A percentile compares a stretch with the other conserved stretches of the same genome.
Evolutionary conservation across 2,329 filamentous ascomycete species (phyloP).

Genomic region (Aquanectria penicillioides): DNA sequence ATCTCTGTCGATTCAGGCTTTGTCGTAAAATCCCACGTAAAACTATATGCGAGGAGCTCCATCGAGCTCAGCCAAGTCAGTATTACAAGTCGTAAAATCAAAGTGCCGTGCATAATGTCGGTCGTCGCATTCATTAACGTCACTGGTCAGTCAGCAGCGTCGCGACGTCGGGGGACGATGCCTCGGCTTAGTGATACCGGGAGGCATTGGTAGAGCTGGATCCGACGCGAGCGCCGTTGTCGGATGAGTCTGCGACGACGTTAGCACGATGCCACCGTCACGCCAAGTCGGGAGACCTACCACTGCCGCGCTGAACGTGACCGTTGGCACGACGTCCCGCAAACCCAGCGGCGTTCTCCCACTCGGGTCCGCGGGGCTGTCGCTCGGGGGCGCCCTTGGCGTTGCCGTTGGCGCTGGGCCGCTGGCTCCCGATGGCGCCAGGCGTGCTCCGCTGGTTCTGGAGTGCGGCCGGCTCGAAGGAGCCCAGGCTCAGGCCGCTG

Average conservation of each 20-base stretch:
- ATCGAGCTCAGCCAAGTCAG: slow-evolving; percentile 41
- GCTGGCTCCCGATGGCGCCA: slow-evolving; percentile 73
- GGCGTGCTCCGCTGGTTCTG: slow-evolving; percentile 58
- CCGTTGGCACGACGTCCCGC: slow-evolving; percentile 66
- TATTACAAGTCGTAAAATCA: slow-evolving; percentile 52
- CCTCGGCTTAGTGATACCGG: slow-evolving; percentile 48
- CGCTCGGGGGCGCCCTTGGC: slow-evolving; percentile 64
- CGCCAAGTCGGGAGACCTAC: slow-evolving; percentile 51
- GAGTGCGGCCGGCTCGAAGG: slow-evolving; percentile 57
- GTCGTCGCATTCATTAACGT: slow-evolving; percentile 41
- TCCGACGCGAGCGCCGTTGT: slow-evolving; percentile 52
- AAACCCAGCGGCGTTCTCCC: slow-evolving; percentile 66
- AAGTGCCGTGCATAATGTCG: slow-evolving; percentile 42
- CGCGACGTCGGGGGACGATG: slow-evolving; percentile 15
- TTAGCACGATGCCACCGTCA: slow-evolving; percentile 25
- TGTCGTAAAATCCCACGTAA: slow-evolving; percentile 44
- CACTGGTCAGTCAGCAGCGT: slow-evolving; percentile 25
- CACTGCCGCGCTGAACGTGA: slow-evolving; percentile 70
- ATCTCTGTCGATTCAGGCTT: slow-evolving; percentile 19
- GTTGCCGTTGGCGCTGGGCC: slow-evolving; percentile 61
- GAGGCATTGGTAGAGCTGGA: slow-evolving; percentile 47
- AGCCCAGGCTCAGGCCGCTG: slow-evolving; percentile 61
- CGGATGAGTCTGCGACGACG: slow-evolving; percentile 51
- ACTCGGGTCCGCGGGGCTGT: slow-evolving; percentile 72
- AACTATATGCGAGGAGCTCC: slow-evolving; percentile 42